Evolutionary conservation across 108 stramenopile genomes (phyloP).

Genomic region (Nannochloropsis granulata): DNA sequence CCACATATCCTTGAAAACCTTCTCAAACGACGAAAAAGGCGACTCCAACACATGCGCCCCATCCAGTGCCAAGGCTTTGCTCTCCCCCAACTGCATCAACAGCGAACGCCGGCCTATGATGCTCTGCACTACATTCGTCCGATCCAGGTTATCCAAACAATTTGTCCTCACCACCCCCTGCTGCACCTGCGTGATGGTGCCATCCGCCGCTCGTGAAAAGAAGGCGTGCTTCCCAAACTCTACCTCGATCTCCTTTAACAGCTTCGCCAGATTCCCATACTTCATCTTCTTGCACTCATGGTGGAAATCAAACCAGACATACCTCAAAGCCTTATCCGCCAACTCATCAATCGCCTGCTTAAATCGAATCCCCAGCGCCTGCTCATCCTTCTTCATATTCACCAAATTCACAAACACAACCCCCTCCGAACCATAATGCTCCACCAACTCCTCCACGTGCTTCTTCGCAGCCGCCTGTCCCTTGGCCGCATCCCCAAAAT

Average conservation of each 20-base stretch:
- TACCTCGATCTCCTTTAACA: constrained; percentile 53
- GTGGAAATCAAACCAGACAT: constrained; percentile 95
- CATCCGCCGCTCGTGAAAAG: background rate
- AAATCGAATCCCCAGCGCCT: constrained; percentile 51
- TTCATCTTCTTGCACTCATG: constrained; percentile 71
- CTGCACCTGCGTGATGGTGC: constrained; percentile 43
- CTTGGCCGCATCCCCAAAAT: constrained; percentile 58
- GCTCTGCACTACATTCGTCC: constrained; percentile 92
- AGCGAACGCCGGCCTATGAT: constrained; percentile 61
- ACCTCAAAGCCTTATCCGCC: constrained; percentile 71
- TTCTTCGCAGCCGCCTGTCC: constrained; percentile 48
- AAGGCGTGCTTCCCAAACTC: constrained; percentile 27
- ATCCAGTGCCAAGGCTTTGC: constrained; percentile 23
- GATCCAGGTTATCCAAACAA: constrained; percentile 95
- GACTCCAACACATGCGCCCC: constrained; percentile 12
- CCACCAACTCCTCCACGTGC: constrained; percentile 38
- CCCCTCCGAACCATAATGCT: constrained; percentile 10
- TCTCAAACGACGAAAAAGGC: constrained; percentile 9
- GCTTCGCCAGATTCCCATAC: constrained; percentile 59
- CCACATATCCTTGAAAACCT: constrained; percentile 15
- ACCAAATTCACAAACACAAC: constrained; percentile 61
- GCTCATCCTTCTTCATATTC: constrained; percentile 83
- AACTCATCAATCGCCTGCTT: constrained; percentile 79
- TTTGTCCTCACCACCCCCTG: constrained; percentile 79
- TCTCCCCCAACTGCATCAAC: constrained; percentile 39